Conservation (phyloP, 1,284 basidiomycete species). For the Sanghuangporus baumii region DNA sequence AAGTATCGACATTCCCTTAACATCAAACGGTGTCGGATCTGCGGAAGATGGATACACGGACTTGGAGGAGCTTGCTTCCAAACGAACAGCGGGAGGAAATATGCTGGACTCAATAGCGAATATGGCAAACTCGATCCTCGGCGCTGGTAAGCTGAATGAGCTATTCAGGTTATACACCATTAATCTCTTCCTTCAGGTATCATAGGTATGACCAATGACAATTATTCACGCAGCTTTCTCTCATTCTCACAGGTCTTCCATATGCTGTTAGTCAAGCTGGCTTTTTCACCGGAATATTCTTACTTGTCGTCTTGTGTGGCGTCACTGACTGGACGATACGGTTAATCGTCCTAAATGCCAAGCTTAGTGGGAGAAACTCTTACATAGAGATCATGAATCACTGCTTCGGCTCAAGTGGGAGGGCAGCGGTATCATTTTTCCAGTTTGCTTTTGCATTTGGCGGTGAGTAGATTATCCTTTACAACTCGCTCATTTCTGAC, state of each 20-base stretch:
- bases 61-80: constrained; percentile 61
- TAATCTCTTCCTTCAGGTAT: constrained; percentile 49
- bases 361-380: constrained; percentile 86
- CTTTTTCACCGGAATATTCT: constrained; percentile 79
- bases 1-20: constrained; percentile 50
- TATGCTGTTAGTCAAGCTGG: constrained; percentile 93
- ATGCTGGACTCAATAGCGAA: constrained; percentile 84
- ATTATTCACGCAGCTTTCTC: background rate
- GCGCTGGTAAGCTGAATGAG: constrained; percentile 61
- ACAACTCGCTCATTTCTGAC: constrained; percentile 8
- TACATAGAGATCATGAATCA: constrained; percentile 97
- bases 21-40: constrained; percentile 31
- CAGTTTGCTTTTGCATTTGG: constrained; percentile 98
- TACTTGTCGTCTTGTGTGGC: constrained; percentile 76
- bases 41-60: constrained; percentile 41
- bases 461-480: constrained; percentile 44
- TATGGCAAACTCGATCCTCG: constrained; percentile 96
- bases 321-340: constrained; percentile 99
- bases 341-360: constrained; percentile 92
- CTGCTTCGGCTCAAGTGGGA: constrained; percentile 86
- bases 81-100: constrained; percentile 68
- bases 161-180: constrained; percentile 1
- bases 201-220: constrained; percentile 54
- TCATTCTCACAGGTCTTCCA: constrained; percentile 59
- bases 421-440: constrained; percentile 93